Percentiles rank a stretch among this genome's conserved stretches.
phyloP scores from a whole-genome alignment of 257 asterid species.

The Przewalskia tangutica region DNA sequence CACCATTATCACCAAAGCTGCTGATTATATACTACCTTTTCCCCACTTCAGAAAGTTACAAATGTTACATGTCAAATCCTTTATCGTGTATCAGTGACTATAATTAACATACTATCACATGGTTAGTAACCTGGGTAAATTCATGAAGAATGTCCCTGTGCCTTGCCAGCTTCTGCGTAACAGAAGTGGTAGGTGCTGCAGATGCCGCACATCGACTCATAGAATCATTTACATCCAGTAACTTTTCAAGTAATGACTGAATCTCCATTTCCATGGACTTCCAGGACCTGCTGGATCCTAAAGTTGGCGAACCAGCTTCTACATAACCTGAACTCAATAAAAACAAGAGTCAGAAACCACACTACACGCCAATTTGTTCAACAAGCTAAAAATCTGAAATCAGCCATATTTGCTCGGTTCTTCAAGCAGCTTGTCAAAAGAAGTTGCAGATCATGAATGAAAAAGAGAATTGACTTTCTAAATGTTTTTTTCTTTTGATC shows the following conservation, averaged over 20 bases:
- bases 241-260: slow-evolving; percentile 85
- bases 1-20: not conserved
- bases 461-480: not conserved
- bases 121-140: slow-evolving; percentile 62
- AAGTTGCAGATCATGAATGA: not conserved
- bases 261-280: slow-evolving; percentile 97
- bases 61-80: not conserved
- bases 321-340: slow-evolving; percentile 44
- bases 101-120: not conserved
- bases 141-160: slow-evolving; percentile 94
- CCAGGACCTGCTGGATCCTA: slow-evolving; percentile 89
- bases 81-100: not conserved
- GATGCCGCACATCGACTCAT: slow-evolving; percentile 99
- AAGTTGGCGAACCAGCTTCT: slow-evolving; percentile 79
- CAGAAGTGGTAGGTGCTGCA: slow-evolving; percentile 79
- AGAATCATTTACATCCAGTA: slow-evolving; percentile 79
- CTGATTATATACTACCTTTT: not conserved
- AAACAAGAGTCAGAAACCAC: slow-evolving; percentile 18
- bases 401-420: not conserved
- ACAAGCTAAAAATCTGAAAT: not conserved
- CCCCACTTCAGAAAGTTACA: not conserved
- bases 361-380: not conserved
- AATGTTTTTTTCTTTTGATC: not conserved
- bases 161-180: slow-evolving; percentile 88
- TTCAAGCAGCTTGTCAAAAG: not conserved